Conservation (phyloP, 1,139 yeast species). For the Diutina siamensis region DNA sequence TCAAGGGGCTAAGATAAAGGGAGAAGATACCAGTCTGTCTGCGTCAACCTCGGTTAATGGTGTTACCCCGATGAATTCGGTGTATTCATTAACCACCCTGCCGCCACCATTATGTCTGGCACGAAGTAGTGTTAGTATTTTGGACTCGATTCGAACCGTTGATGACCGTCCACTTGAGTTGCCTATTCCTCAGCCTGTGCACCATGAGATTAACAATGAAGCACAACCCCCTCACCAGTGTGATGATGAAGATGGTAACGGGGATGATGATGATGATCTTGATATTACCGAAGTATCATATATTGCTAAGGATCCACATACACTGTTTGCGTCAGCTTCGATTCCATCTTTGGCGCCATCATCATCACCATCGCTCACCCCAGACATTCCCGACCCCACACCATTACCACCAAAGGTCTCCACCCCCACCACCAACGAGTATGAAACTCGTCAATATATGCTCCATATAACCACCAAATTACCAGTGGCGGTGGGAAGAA, state of each 20-base stretch:
- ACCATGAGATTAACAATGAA: background rate
- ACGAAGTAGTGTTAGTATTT: background rate
- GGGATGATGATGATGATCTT: background rate
- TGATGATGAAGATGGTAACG: background rate
- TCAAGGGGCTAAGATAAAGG: too few relatives aligned
- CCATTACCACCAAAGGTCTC: background rate
- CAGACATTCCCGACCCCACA: background rate
- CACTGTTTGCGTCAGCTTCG: too few relatives aligned
- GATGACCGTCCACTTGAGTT: background rate
- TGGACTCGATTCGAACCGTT: background rate
- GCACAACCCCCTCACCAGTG: background rate
- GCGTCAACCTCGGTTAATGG: background rate
- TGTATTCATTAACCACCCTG: background rate
- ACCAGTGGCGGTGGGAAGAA: background rate
- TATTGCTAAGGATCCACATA: background rate
- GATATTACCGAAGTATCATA: background rate
- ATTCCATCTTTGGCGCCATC: background rate
- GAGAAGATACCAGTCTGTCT: too few relatives aligned
- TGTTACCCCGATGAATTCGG: background rate
- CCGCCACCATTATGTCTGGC: background rate
- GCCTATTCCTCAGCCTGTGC: background rate
- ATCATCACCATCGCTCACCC: background rate
- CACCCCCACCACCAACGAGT: background rate
- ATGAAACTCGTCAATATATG: background rate
- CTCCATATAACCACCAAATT: background rate